These are phyloP conservation scores for Melampsora medusae DNA, from an alignment of 1,284 basidiomycete species.

Conservation along the genomic window DNA sequence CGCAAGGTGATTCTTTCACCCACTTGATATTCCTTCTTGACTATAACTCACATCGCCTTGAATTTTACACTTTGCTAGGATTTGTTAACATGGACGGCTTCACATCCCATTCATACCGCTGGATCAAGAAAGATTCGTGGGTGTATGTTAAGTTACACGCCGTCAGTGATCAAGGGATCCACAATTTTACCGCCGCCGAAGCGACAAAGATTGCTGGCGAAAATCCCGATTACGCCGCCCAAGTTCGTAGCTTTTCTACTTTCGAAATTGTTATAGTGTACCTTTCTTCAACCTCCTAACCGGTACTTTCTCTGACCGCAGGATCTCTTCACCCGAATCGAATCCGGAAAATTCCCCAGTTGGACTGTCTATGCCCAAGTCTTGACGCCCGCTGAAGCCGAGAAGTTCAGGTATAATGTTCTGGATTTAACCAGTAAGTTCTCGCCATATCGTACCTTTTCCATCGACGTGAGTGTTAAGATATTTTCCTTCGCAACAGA, in stretches of 20 bases:
- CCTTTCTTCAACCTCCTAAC: background rate
- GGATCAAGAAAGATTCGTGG: slow-evolving; percentile 70
- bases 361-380: slow-evolving; percentile 80
- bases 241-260: background rate
- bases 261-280: background rate
- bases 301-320: slow-evolving; percentile 58
- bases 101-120: slow-evolving; percentile 88
- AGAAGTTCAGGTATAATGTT: slow-evolving; percentile 79
- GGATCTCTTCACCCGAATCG: slow-evolving; percentile 74
- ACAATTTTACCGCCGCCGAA: slow-evolving; percentile 62
- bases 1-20: slow-evolving; percentile 61
- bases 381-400: slow-evolving; percentile 85
- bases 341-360: slow-evolving; percentile 69
- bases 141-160: slow-evolving; percentile 50
- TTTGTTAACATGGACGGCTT: slow-evolving; percentile 66
- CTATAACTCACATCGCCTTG: background rate
- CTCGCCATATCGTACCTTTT: background rate
- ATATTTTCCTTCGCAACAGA: slow-evolving; percentile 53
- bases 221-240: slow-evolving; percentile 72
- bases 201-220: slow-evolving; percentile 60
- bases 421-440: slow-evolving; percentile 73
- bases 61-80: background rate
- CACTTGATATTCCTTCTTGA: background rate
- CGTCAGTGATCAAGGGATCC: slow-evolving; percentile 44
- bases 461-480: no score